Evolutionary conservation across 208 protist species (phyloP).

Genomic region (Porcisia hertigi): DNA sequence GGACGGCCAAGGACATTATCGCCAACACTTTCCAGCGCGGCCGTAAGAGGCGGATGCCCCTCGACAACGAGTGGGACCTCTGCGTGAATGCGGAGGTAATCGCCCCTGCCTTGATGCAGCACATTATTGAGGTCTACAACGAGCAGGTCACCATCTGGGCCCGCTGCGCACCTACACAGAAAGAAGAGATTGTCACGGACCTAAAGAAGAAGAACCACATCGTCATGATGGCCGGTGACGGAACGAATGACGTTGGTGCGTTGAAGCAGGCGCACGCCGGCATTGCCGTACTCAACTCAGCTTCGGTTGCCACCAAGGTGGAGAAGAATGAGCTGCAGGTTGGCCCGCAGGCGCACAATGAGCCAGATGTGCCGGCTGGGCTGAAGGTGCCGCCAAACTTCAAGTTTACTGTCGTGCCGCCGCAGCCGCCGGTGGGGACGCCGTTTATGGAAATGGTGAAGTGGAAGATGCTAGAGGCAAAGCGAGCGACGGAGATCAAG

Average conservation of each 20-base stretch:
- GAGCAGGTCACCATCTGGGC: conserved; percentile 90
- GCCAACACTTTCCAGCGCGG: conserved; percentile 64
- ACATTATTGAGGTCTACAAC: conserved; percentile 69
- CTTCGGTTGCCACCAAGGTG: conserved; percentile 49
- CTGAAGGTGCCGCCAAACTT: conserved; percentile 83
- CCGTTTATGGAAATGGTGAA: conserved; percentile 79
- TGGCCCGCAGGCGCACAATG: conserved; percentile 83
- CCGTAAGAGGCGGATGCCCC: conserved; percentile 34
- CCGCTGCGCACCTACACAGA: conserved; percentile 88
- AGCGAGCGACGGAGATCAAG: conserved; percentile 81
- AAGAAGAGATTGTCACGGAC: conserved; percentile 87
- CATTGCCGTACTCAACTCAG: conserved; percentile 94
- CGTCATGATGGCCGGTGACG: conserved; percentile 94
- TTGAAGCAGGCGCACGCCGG: conserved; percentile 99
- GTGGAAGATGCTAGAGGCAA: conserved; percentile 82
- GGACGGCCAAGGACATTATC: conserved; percentile 34
- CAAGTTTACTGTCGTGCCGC: conserved; percentile 79
- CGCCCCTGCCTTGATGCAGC: conserved; percentile 30
- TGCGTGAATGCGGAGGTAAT: conserved; percentile 84
- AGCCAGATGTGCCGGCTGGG: conserved; percentile 80
- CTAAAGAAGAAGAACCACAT: conserved; percentile 87
- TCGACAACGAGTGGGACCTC: conserved; percentile 73
- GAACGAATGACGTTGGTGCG: conserved; percentile 99
- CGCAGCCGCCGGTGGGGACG: conserved; percentile 51
- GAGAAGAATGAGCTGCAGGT: conserved; percentile 33